Conservation (phyloP, 1,284 basidiomycete species). For the Trametes hirsuta region DNA sequence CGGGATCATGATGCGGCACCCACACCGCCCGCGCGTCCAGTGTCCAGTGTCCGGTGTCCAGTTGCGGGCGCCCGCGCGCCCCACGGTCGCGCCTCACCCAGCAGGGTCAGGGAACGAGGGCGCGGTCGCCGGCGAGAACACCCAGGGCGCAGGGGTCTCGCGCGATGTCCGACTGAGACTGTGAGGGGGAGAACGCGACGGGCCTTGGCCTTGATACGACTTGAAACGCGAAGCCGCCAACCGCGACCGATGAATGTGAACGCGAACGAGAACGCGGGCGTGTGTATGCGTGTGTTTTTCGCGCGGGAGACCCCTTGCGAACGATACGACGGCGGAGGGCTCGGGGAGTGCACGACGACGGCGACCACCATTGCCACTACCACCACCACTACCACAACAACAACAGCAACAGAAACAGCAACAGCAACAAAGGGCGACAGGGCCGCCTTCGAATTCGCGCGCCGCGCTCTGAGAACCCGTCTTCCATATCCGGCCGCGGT, state of each 20-base stretch:
- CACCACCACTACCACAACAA: neutral
- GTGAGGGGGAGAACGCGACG: too few relatives aligned
- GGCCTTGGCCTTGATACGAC: too few relatives aligned
- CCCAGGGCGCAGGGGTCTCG: too few relatives aligned
- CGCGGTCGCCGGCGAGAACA: too few relatives aligned
- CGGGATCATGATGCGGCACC: constrained; percentile 14
- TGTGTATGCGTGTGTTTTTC: neutral
- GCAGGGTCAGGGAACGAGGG: neutral
- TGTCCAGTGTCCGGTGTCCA: too few relatives aligned
- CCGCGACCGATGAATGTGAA: neutral
- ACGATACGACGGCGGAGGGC: neutral
- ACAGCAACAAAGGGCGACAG: too few relatives aligned
- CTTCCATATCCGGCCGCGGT: constrained; percentile 1
- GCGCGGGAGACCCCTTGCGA: neutral
- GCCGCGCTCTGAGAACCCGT: constrained; percentile 3
- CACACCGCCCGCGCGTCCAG: constrained; percentile 4
- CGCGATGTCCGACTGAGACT: too few relatives aligned
- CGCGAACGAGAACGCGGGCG: neutral
- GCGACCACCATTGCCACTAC: neutral
- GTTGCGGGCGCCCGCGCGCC: neutral
- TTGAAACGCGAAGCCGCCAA: too few relatives aligned
- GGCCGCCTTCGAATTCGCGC: neutral
- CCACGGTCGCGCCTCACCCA: neutral
- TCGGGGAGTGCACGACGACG: neutral
- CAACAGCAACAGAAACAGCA: neutral